Percentiles rank a stretch among this genome's conserved stretches.
phyloP scores from a whole-genome alignment of 441 rosid species.

The Pelargonium myrrhifolium region DNA sequence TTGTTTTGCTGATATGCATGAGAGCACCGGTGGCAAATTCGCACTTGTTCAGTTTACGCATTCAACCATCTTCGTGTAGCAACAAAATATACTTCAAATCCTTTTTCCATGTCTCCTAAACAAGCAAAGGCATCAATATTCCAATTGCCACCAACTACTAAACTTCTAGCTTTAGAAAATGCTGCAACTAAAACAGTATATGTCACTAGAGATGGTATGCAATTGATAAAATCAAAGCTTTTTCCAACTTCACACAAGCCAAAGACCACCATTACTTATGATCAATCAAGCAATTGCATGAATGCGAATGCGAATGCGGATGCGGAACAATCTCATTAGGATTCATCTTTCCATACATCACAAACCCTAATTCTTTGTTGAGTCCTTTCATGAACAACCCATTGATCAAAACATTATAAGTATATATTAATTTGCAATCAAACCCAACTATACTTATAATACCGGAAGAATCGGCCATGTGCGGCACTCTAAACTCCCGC shows the following conservation, averaged over 20 bases:
- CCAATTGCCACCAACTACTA: slow-evolving; percentile 44
- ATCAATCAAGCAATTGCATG: slow-evolving; percentile 54
- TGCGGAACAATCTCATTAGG: slow-evolving; percentile 45
- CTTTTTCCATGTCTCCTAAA: slow-evolving; percentile 49
- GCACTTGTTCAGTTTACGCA: no score
- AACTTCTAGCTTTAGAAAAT: no score
- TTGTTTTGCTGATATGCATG: no score
- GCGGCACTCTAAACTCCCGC: no score
- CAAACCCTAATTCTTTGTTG: slow-evolving; percentile 47
- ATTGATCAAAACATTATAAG: slow-evolving; percentile 61
- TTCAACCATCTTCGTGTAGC: no score
- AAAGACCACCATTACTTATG: slow-evolving; percentile 33
- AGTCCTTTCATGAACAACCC: slow-evolving; percentile 57
- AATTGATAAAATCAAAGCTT: slow-evolving; percentile 43
- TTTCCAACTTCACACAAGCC: slow-evolving; percentile 44
- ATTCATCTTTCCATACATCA: slow-evolving; percentile 60
- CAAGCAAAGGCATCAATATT: slow-evolving; percentile 48
- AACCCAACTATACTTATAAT: no score
- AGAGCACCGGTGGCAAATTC: no score
- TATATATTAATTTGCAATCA: slow-evolving; percentile 61
- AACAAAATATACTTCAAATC: slow-evolving; percentile 37
- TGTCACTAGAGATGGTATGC: no score
- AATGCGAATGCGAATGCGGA: no score
- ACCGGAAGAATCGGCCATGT: no score
- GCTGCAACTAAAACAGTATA: no score